A percentile compares a stretch with the other conserved stretches of the same genome.
These are phyloP conservation scores for Baorangia bicolor DNA, from an alignment of 768 basidiomycete species.

Conservation along the genomic window DNA sequence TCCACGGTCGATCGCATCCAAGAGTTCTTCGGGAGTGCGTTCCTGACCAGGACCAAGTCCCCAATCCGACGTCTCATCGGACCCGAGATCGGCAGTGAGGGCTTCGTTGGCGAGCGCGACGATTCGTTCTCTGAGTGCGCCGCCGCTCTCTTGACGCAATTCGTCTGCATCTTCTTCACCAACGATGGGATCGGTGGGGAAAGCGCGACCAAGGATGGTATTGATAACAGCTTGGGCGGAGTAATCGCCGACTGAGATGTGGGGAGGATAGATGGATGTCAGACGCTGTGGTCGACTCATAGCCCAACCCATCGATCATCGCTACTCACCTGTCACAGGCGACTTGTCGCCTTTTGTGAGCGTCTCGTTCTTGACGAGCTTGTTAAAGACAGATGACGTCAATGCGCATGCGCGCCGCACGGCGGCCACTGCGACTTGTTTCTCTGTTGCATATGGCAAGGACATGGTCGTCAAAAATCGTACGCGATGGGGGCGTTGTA, in stretches of 20 bases:
- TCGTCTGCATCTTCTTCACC: constrained; percentile 94
- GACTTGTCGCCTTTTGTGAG: constrained; percentile 90
- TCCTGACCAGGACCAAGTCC: constrained; percentile 63
- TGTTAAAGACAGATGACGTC: constrained; percentile 84
- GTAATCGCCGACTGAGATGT: constrained; percentile 78
- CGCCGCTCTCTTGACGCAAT: constrained; percentile 50
- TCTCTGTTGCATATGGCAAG: constrained; percentile 59
- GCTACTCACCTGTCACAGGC: constrained; percentile 73
- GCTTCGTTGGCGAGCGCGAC: constrained; percentile 82
- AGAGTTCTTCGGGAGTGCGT: constrained; percentile 55
- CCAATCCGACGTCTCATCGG: constrained; percentile 65
- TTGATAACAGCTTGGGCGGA: constrained; percentile 92
- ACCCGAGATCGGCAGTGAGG: constrained; percentile 49
- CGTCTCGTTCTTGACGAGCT: constrained; percentile 81
- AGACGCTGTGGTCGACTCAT: not conserved
- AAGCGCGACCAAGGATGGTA: constrained; percentile 69
- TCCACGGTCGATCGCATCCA: constrained; percentile 87
- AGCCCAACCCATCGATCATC: not conserved
- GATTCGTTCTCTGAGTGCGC: constrained; percentile 59
- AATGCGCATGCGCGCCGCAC: constrained; percentile 84
- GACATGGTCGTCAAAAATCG: constrained; percentile 43
- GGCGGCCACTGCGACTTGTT: constrained; percentile 79
- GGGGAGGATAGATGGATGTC: not conserved
- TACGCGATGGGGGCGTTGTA: not conserved
- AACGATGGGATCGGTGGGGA: constrained; percentile 85